A percentile compares a stretch with the other conserved stretches of the same genome.
Evolutionary conservation across 768 basidiomycete species (phyloP).

Genomic region (Tylopilus rubrobrunneus): DNA sequence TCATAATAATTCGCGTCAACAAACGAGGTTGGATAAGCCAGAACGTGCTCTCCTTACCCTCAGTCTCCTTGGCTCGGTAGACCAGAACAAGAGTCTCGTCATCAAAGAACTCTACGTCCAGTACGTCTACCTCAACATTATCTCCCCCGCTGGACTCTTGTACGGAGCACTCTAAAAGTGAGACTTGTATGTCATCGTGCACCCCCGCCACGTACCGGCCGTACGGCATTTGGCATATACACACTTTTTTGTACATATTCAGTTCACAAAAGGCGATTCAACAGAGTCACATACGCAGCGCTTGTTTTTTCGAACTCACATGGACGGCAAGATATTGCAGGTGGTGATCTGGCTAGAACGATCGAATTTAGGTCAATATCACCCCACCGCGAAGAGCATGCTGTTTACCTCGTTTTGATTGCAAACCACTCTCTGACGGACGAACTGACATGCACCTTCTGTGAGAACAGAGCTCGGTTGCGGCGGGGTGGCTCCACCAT

Average conservation of each 20-base stretch:
- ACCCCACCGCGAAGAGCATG: constrained; percentile 22
- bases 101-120: constrained; percentile 79
- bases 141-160: constrained; percentile 31
- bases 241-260: constrained; percentile 46
- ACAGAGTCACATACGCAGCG: constrained; percentile 42
- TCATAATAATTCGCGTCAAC: constrained; percentile 31
- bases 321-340: constrained; percentile 52
- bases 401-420: constrained; percentile 48
- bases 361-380: constrained; percentile 28
- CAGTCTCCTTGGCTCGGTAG: constrained; percentile 45
- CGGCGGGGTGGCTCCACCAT: constrained; percentile 29
- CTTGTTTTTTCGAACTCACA: constrained; percentile 37
- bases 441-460: constrained; percentile 31
- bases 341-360: constrained; percentile 39
- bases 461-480: constrained; percentile 31
- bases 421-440: constrained; percentile 53
- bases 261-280: constrained; percentile 26
- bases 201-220: constrained; percentile 36
- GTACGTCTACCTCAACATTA: constrained; percentile 43
- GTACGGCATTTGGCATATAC: constrained; percentile 52
- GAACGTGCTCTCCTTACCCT: constrained; percentile 41
- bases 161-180: constrained; percentile 48
- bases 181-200: constrained; percentile 40
- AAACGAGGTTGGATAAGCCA: constrained; percentile 13
- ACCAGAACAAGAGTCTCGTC: constrained; percentile 64